These are phyloP conservation scores for Pseudovirgaria hyperparasitica DNA, from an alignment of 2,329 filamentous ascomycete genomes.

Conservation along the genomic window DNA sequence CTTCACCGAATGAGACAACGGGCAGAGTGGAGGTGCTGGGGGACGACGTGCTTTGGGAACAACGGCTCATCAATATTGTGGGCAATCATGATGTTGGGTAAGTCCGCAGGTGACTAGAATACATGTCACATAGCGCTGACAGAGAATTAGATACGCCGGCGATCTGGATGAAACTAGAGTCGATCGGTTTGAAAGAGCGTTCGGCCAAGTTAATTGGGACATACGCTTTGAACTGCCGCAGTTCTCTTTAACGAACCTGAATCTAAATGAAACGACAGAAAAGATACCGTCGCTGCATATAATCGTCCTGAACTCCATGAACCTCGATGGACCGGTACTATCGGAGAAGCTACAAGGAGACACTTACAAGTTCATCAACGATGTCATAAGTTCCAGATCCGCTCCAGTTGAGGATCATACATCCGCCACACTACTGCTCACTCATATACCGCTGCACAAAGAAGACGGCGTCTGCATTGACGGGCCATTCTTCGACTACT, in stretches of 20 bases:
- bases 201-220: conserved; percentile 86
- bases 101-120: too few relatives aligned
- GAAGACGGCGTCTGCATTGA: conserved; percentile 71
- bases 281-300: conserved; percentile 51
- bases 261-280: background rate
- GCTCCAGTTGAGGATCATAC: conserved; percentile 47
- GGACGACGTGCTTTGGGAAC: conserved; percentile 49
- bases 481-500: conserved; percentile 70
- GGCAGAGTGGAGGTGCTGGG: conserved; percentile 27
- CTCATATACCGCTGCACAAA: conserved; percentile 87
- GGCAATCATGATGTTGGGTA: conserved; percentile 97
- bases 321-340: conserved; percentile 73
- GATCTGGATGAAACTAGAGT: conserved; percentile 70
- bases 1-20: too few relatives aligned
- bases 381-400: conserved; percentile 46
- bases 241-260: background rate
- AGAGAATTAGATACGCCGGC: conserved; percentile 85
- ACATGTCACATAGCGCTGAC: too few relatives aligned
- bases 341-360: conserved; percentile 54
- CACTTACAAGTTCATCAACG: conserved; percentile 67
- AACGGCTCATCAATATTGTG: conserved; percentile 72
- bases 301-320: conserved; percentile 83
- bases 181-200: conserved; percentile 67
- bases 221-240: conserved; percentile 45
- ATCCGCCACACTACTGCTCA: conserved; percentile 72